Conservation (phyloP, 2,329 filamentous ascomycete species). For the Teratosphaeriaceae sp. region DNA sequence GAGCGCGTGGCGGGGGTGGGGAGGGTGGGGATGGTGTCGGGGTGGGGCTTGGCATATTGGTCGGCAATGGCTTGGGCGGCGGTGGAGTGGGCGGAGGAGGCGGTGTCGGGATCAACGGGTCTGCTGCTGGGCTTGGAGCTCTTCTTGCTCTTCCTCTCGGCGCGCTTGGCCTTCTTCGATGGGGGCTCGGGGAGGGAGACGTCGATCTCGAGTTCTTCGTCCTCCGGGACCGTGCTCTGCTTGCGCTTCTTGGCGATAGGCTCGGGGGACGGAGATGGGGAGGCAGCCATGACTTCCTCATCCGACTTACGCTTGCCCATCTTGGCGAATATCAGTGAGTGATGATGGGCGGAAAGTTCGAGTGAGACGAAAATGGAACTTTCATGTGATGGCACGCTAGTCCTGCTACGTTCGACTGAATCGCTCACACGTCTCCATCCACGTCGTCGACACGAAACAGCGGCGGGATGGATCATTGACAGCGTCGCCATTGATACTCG, state of each 20-base stretch:
- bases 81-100: conserved; percentile 5
- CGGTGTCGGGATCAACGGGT: conserved; percentile 16
- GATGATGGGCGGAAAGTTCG: not conserved
- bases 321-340: not conserved
- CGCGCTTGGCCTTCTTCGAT: conserved; percentile 87
- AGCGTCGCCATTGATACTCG: too few species aligned
- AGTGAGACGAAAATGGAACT: not conserved
- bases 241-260: conserved; percentile 4
- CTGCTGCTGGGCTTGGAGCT: conserved; percentile 13
- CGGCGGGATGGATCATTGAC: too few species aligned
- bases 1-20: conserved; percentile 46
- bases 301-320: not conserved
- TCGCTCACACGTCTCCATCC: too few species aligned
- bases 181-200: conserved; percentile 83
- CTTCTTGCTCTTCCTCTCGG: conserved; percentile 65
- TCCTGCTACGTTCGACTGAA: not conserved
- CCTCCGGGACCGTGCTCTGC: conserved; percentile 38
- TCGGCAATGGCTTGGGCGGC: conserved; percentile 24
- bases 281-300: not conserved
- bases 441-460: too few species aligned
- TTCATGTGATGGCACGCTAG: not conserved
- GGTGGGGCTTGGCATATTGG: conserved; percentile 11
- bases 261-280: not conserved
- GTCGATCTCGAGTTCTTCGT: conserved; percentile 74
- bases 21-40: not conserved